Conservation (phyloP, 2,329 filamentous ascomycete species). For the Calcarisporium arbuscula region DNA sequence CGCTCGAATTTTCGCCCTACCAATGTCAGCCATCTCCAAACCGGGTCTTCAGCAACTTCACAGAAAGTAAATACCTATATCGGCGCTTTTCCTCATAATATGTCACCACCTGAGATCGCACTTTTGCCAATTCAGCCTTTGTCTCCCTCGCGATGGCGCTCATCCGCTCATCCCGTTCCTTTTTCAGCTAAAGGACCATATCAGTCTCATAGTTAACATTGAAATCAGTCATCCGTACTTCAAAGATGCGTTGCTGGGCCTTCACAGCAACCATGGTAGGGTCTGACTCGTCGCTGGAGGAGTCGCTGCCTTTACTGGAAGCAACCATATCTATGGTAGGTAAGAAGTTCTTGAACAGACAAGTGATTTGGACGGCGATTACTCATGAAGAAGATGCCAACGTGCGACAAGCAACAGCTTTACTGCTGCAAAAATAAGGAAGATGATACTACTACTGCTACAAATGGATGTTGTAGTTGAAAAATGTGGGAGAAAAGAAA, state of each 20-base stretch:
- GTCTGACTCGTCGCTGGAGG: slow-evolving; percentile 15
- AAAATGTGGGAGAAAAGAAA: too few relatives aligned
- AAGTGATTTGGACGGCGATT: too few relatives aligned
- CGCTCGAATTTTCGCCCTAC: slow-evolving; percentile 13
- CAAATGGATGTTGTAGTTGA: too few relatives aligned
- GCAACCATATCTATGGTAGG: not conserved
- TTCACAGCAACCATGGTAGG: slow-evolving; percentile 16
- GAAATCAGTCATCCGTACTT: slow-evolving; percentile 14
- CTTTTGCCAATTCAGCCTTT: slow-evolving; percentile 15
- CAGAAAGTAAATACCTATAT: slow-evolving; percentile 14
- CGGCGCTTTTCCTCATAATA: slow-evolving; percentile 17
- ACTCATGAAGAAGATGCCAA: not conserved
- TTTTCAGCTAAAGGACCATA: slow-evolving; percentile 21
- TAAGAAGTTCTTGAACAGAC: not conserved
- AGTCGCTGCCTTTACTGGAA: not conserved
- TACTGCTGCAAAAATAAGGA: too few relatives aligned
- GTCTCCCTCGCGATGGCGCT: slow-evolving; percentile 17
- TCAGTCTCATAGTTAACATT: slow-evolving; percentile 1
- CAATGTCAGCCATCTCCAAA: not conserved
- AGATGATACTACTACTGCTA: too few relatives aligned
- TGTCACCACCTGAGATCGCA: slow-evolving; percentile 15
- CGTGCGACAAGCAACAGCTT: not conserved
- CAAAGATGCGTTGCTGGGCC: slow-evolving; percentile 20
- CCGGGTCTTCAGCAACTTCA: too few relatives aligned
- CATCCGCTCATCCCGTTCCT: slow-evolving; percentile 20